Evolutionary conservation across 2,329 filamentous ascomycete species (phyloP), one percentile per base, ranked within the genome.

Genomic region (Pseudocercospora fijiensis): DNA sequence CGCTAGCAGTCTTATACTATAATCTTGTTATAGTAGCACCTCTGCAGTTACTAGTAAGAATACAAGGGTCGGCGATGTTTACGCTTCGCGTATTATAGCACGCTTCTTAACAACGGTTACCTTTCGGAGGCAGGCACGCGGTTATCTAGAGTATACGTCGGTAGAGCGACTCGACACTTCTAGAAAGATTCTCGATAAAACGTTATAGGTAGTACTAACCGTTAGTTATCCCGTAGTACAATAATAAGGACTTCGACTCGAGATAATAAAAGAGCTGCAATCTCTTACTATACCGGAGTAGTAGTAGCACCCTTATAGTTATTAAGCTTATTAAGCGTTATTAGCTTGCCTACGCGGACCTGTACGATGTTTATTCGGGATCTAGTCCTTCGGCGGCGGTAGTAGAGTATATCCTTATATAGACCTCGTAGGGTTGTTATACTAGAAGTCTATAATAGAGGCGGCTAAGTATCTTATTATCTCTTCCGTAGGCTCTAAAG

Each of bases 401-500:
- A 45, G 41, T 45, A 45, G 41, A n/a, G 4, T 45, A 45, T 45
- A 45, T 45, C 41, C 18, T 45, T 45, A 45, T n/a, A 45, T 45
- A 45, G 18, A 45, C 13, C 41, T 45, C 18, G 4, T 45, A 9
- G 41, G 18, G 13, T 45, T 45, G n/a, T 52, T 52, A 24, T 52
- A 52, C 22, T 52, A 52, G 49, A 52, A 52, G 49, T 52, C 49
- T 52, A 52, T 28, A 28, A 52, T 52, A 52, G 49, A 52, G 49
- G 26, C 22, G 22, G 49, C 49, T 52, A 52, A 52, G 49, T 52
- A 52, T 28, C 11, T 16, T 26, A 4, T 26, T 26, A 52, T 52
- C 20, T 52, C 49, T 52, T 52, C 22, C 4, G 3, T 52, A 24
- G 49, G 49, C 22, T 52, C 49, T 28, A 26, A 52, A 6, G 22